Base-by-base conservation (phyloP, 1,139 yeast species). In the Yamadazyma sp. region DNA sequence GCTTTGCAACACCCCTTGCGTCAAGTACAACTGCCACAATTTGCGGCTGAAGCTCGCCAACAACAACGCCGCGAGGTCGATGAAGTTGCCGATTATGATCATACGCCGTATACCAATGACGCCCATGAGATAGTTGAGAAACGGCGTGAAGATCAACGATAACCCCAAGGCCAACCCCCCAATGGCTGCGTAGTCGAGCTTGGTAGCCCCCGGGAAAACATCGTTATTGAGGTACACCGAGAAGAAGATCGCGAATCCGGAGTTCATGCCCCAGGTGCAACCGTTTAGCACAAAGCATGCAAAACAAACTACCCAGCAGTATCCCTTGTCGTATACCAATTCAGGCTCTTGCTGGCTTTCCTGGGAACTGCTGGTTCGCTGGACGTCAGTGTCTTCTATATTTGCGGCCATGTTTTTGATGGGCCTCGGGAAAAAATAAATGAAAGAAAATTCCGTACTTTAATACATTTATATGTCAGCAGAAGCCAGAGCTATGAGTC, bases 161-260 rank as follows among this genome's bases (percentile, higher is more conserved):
- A 59, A 53, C 1, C 75, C 75, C 44, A 69, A 61, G 2, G 73
- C 69, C 9, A 69, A 48, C 3, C 75, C 75, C 2, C 75, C 75
- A 34, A 70, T 67, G 17, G 62, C 59, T 41, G 69, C 62, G 43
- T 62, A 70, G 48, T 69, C 74, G 24, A 62, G 46, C 39, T 66
- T 70, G 4, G 69, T 56, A 3, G 79, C 80, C 0, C 75, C 68
- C 0, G 58, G 53, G 34, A 68, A 66, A 3, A 64, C 59, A 33
- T 59, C 53, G 30, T 62, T 58, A 53, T 58, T 56, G 12, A 67
- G 42, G 47, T 76, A 76, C 42, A 69, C 60, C 2, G 77, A 63
- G 44, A 76, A 73, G 47, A 73, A 77, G n/a, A 76, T 64, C 18
- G 79, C 80, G 56, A 66, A 77, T 4, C 79, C 76, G 26, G 76